These are phyloP conservation scores for Candida namnaoensis DNA, from an alignment of 805 yeast species.

Conservation along the genomic window DNA sequence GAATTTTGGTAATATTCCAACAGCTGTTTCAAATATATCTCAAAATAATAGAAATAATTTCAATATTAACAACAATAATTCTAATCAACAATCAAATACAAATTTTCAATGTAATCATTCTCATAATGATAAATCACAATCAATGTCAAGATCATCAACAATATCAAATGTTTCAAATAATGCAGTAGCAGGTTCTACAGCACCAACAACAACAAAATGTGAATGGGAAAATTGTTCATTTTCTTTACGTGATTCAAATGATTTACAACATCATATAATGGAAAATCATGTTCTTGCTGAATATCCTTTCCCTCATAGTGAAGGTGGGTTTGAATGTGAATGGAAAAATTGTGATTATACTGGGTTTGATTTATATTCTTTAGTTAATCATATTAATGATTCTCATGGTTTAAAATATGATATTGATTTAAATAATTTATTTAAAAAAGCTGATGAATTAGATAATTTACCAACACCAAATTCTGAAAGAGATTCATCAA, in stretches of 20 bases:
- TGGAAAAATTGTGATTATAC: slow-evolving; percentile 68
- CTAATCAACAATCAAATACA: no score
- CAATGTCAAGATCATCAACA: no score
- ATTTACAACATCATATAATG: slow-evolving; percentile 43
- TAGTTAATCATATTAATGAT: slow-evolving; percentile 52
- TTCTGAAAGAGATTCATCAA: no score
- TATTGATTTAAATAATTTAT: slow-evolving; percentile 13
- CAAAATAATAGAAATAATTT: no score
- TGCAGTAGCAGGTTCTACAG: no score
- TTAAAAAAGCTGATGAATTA: background rate
- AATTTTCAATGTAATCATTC: no score
- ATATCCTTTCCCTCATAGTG: slow-evolving; percentile 4
- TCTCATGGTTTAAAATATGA: slow-evolving; percentile 31
- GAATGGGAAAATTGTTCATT: slow-evolving; percentile 63
- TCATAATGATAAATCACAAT: no score
- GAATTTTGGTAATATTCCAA: slow-evolving; percentile 17
- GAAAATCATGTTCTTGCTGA: slow-evolving; percentile 34
- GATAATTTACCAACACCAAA: slow-evolving; percentile 1
- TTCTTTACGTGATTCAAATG: slow-evolving; percentile 26
- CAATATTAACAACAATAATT: background rate
- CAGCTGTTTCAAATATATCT: no score
- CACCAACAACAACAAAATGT: slow-evolving; percentile 40
- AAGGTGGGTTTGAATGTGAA: slow-evolving; percentile 39
- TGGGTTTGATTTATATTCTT: slow-evolving; percentile 39
- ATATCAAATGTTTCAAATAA: no score